A percentile compares a stretch with the other conserved stretches of the same genome.
Conservation (phyloP, 2,329 filamentous ascomycete species). For the Colletotrichum tamarilloi region DNA sequence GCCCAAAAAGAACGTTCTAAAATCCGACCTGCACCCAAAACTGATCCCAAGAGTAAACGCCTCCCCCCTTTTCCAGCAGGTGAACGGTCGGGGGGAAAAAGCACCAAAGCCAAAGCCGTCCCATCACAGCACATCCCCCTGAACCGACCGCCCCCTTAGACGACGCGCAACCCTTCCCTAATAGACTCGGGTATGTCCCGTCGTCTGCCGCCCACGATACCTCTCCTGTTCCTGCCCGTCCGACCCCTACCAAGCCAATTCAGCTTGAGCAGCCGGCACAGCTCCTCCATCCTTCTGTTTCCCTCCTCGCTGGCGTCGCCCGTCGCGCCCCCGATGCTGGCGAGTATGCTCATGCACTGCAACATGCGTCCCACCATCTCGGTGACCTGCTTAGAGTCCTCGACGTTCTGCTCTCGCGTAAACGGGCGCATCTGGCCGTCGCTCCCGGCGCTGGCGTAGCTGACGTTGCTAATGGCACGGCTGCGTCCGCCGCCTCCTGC, state of each 20-base stretch:
- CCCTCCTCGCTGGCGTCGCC: slow-evolving; percentile 72
- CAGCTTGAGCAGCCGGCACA: slow-evolving; percentile 90
- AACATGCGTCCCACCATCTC: slow-evolving; percentile 96
- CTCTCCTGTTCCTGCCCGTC: slow-evolving; percentile 88
- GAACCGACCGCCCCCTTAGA: slow-evolving; percentile 36
- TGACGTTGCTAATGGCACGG: slow-evolving; percentile 88
- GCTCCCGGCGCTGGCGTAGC: slow-evolving; percentile 66
- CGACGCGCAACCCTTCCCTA: slow-evolving; percentile 52
- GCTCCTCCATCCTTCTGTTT: slow-evolving; percentile 82
- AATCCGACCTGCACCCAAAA: neutral
- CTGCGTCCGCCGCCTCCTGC: slow-evolving; percentile 69
- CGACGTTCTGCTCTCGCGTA: slow-evolving; percentile 69
- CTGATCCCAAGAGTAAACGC: slow-evolving; percentile 4
- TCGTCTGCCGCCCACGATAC: slow-evolving; percentile 80
- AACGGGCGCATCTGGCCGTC: slow-evolving; percentile 61
- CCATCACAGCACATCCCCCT: neutral
- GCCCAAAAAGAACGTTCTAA: neutral
- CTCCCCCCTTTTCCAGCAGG: neutral
- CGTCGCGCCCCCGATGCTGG: slow-evolving; percentile 64
- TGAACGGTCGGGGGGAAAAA: neutral
- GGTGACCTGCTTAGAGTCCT: slow-evolving; percentile 83
- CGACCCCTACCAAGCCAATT: slow-evolving; percentile 95
- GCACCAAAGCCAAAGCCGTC: neutral
- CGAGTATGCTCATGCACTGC: slow-evolving; percentile 93
- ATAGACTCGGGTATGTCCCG: slow-evolving; percentile 48